These are phyloP conservation scores for Coemansia sp. DNA, from an alignment of 192 early-diverging fungal genomes.

Conservation along the genomic window DNA sequence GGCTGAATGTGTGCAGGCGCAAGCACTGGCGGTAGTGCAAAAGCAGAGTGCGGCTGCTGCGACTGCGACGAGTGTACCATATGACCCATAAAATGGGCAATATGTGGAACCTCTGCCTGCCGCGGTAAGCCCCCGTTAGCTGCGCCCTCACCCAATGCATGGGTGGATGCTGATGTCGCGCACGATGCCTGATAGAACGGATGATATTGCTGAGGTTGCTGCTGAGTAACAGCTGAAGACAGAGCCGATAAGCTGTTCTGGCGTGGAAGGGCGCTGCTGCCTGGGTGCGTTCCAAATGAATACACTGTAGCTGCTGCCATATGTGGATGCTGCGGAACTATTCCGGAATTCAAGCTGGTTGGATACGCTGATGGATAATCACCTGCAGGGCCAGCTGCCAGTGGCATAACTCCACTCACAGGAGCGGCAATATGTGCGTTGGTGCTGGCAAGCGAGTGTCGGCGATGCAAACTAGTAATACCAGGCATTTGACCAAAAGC, in stretches of 20 bases:
- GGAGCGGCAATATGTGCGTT: slow-evolving; percentile 4
- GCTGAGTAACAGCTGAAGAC: slow-evolving; percentile 1
- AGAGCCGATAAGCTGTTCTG: slow-evolving; percentile 21
- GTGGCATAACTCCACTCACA: slow-evolving; percentile 6
- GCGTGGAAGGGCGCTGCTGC: slow-evolving; percentile 11
- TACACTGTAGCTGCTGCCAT: slow-evolving; percentile 4
- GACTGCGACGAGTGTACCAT: background rate
- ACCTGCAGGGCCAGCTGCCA: slow-evolving; percentile 1
- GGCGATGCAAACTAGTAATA: slow-evolving; percentile 31
- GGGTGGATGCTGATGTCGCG: slow-evolving; percentile 4
- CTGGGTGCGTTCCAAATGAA: slow-evolving; percentile 11
- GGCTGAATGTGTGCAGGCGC: slow-evolving; percentile 14
- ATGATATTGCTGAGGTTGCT: slow-evolving; percentile 18
- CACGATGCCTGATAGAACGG: slow-evolving; percentile 3
- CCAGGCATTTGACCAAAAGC: slow-evolving; percentile 22
- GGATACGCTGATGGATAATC: slow-evolving; percentile 13
- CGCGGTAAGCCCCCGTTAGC: background rate
- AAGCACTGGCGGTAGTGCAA: background rate
- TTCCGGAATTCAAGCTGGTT: slow-evolving; percentile 8
- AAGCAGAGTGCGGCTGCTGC: slow-evolving; percentile 9
- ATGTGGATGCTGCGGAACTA: background rate
- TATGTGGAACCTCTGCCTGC: background rate
- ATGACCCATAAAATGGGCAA: background rate
- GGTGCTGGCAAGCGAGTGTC: slow-evolving; percentile 42
- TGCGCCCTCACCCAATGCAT: slow-evolving; percentile 7